phyloP scores from a whole-genome alignment of 192 early-diverging fungal genomes.

The Lobosporangium transversale region DNA sequence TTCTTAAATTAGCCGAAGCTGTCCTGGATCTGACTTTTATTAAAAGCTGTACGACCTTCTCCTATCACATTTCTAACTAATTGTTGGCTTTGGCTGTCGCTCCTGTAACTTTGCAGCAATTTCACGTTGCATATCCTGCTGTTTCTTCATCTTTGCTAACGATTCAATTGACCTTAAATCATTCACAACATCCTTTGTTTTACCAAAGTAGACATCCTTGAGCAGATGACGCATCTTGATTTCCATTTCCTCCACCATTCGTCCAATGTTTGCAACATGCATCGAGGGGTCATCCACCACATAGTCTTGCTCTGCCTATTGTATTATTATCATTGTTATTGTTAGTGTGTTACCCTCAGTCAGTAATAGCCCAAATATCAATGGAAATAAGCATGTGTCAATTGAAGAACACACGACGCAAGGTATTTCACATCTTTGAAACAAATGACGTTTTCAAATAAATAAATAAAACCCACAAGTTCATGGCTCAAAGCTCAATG shows the following conservation, averaged over 20 bases:
- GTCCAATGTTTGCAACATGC: conserved; percentile 94
- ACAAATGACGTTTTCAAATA: not conserved
- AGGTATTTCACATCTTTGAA: too few species aligned
- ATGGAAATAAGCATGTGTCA: too few species aligned
- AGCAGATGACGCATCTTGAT: conserved; percentile 94
- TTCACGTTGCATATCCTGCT: conserved; percentile 83
- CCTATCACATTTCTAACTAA: not conserved
- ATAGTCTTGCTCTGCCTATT: conserved; percentile 84
- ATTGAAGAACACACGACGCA: too few species aligned
- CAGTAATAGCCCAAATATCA: too few species aligned
- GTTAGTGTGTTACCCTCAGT: too few species aligned
- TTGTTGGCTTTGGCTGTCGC: conserved; percentile 30
- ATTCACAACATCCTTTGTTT: conserved; percentile 95
- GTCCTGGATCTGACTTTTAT: too few species aligned
- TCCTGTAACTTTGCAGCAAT: conserved; percentile 77
- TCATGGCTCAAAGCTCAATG: not conserved
- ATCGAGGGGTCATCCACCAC: conserved; percentile 76
- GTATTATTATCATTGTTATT: conserved; percentile 1
- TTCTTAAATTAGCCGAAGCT: too few species aligned
- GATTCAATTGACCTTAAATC: conserved; percentile 84
- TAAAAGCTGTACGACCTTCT: too few species aligned
- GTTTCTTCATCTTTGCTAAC: conserved; percentile 79
- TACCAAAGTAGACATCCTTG: conserved; percentile 96
- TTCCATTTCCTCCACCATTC: conserved; percentile 99
- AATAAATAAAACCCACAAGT: not conserved